Conservation (phyloP, 1,139 yeast genomes). For the Saccharomyces pastorianus region DNA sequence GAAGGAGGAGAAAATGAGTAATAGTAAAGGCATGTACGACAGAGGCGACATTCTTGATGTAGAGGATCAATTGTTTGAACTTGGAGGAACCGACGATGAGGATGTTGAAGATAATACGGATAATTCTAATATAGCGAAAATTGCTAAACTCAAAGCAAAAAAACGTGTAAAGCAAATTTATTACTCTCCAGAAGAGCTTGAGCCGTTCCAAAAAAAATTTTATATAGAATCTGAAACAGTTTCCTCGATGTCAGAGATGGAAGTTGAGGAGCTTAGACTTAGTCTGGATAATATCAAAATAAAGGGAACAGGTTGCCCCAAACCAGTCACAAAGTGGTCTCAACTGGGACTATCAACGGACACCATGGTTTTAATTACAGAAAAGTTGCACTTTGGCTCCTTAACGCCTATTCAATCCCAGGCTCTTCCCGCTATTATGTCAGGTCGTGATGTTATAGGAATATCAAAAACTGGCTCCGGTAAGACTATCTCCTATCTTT, state of each 20-base stretch:
- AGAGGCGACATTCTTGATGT: conserved; percentile 9
- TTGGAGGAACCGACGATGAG: conserved; percentile 1
- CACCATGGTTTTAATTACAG: conserved; percentile 44
- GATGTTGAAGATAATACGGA: background rate
- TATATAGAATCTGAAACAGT: conserved; percentile 60
- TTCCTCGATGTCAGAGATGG: conserved; percentile 39
- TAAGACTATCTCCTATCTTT: conserved; percentile 77
- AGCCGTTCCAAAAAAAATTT: conserved; percentile 53
- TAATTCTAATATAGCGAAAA: conserved; percentile 1
- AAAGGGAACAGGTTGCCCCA: conserved; percentile 50
- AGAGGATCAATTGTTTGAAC: conserved; percentile 9
- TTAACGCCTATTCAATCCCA: conserved; percentile 87
- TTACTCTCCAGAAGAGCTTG: conserved; percentile 42
- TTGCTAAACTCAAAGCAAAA: conserved; percentile 32
- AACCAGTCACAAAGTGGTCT: conserved; percentile 71
- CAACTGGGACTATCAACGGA: conserved; percentile 69
- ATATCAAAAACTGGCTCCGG: conserved; percentile 97
- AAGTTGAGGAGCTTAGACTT: conserved; percentile 47
- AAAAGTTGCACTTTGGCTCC: conserved; percentile 24
- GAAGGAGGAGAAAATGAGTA: conserved; percentile 3
- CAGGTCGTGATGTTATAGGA: conserved; percentile 85
- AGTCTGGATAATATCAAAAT: conserved; percentile 58
- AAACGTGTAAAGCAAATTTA: conserved; percentile 40
- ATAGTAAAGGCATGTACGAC: background rate
- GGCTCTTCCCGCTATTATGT: conserved; percentile 83